Base-by-base conservation (phyloP, 2,329 filamentous ascomycete genomes). In the Sclerotinia borealis region DNA sequence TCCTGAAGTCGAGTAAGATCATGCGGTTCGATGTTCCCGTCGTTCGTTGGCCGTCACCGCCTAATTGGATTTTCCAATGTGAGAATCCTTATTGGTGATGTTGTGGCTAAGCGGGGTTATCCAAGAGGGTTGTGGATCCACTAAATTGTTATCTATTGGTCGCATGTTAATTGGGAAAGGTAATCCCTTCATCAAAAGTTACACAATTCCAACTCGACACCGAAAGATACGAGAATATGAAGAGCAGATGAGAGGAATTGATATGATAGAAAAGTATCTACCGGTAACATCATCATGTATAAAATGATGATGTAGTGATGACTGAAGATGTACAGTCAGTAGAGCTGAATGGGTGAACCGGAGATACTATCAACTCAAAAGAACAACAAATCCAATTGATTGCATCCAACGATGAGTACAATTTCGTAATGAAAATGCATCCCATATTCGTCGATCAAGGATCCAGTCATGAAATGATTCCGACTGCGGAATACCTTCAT, bases 141-240 rank as follows among this genome's bases (percentile, higher is more conserved):
- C 27, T 47, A 45, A 7, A n/a, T 45, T 37, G 49, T 37, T 61
- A 61, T 61, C 59, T 55, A 61, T 61, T 55, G 59, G 59, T 47
- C 37, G 29, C 29, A 61, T 31, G 8, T 47, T 55, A 29, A 47
- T 55, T 61, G 47, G 27, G 3, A 36, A 41, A 54, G 27, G 31
- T 37, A 61, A 55, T 45, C 29, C 37, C 29, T 37, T 55, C 47
- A 47, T 47, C 15, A 55, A 55, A 61, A 37, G n/a, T 43, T 36
- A 37, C 29, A 37, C 41, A 27, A 49, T 22, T 36, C 54, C 10
- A 45, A 56, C 39, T 25, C 17, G 27, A 56, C 17, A 34, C 19
- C 39, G 25, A 25, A 45, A 25, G 39, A 45, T 56, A 56, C 27
- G 54, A 43, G 25, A 47, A 27, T 15, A 45, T 36, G 47, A 55